Base-by-base conservation (phyloP, 2,329 filamentous ascomycete genomes). In the Lasiodiplodia sp. region DNA sequence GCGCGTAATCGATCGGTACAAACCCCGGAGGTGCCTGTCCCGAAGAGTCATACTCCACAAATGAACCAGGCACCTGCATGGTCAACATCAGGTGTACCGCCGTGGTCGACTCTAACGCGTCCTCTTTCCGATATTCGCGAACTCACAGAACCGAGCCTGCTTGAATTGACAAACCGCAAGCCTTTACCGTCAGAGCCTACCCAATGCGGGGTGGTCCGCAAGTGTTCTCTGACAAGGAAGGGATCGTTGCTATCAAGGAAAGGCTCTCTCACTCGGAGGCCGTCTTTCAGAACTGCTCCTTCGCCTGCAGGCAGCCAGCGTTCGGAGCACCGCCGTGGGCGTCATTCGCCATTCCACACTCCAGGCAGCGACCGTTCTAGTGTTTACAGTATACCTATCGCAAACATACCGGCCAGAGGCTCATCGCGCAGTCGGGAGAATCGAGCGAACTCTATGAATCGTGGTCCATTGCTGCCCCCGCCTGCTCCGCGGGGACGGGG, bases 61-160 rank as follows among this genome's bases (percentile, higher is more conserved):
- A 68, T 68, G 67, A 57, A 18, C 51, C 57, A 64, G 44, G 72
- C 72, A 21, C 70, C 74, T 38, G 73, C 76, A 4, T 79, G 77
- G 76, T 68, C 66, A 38, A 68, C 66, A 4, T 58, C 70, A 23
- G 70, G 53, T n/a, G 51, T 58, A n/a, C 69, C 70, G 18, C 71
- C 69, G 16, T 73, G 72, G 71, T 74, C 76, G 11, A 76, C 78
- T 10, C 76, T 78, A 62, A 72, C 78, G 52, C 80, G 83, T 56
- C 82, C 83, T 55, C 73, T 85, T 34, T 85, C 83, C 53, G 83
- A 85, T 71, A 85, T 85, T 68, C 80, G 83, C 70, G 83, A 85
- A 71, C 75, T 84, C 71, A 85, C 83, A 12, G 83, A 85, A 72
- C 82, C 83, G 34, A 84, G 82, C 70, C 72, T 85, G 25, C 78